Evolutionary conservation across 768 basidiomycete genomes (phyloP).

Genomic region (Rubroboletus pulcherrimus): DNA sequence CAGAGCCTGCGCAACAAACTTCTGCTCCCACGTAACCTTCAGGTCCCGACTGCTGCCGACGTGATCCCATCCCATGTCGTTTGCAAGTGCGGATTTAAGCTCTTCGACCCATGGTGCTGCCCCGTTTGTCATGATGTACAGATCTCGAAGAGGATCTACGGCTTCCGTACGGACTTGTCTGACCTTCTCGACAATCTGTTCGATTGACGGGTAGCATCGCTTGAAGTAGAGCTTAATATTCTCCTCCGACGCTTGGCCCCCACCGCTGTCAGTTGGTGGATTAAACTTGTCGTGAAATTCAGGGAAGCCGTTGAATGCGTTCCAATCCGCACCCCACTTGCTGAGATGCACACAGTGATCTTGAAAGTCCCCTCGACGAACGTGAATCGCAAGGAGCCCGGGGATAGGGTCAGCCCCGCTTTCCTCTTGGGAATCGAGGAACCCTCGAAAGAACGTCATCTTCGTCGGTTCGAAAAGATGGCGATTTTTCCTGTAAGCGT

Average conservation of each 20-base stretch:
- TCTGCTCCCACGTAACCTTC: slow-evolving; percentile 39
- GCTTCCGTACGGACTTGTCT: slow-evolving; percentile 29
- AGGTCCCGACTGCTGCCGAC: slow-evolving; percentile 45
- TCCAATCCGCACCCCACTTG: slow-evolving; percentile 34
- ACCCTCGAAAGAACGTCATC: neutral
- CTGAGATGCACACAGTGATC: slow-evolving; percentile 42
- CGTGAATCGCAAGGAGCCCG: slow-evolving; percentile 47
- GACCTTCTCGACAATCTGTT: slow-evolving; percentile 41
- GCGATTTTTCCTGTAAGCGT: slow-evolving; percentile 31
- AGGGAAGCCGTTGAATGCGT: slow-evolving; percentile 45
- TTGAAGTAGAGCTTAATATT: slow-evolving; percentile 26
- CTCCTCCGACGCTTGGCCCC: slow-evolving; percentile 16
- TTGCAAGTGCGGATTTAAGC: slow-evolving; percentile 35
- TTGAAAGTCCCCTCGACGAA: slow-evolving; percentile 49
- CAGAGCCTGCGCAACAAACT: slow-evolving; percentile 41
- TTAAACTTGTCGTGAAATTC: slow-evolving; percentile 37
- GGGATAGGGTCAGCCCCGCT: slow-evolving; percentile 22
- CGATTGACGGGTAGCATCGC: slow-evolving; percentile 43
- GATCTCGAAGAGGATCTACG: slow-evolving; percentile 26
- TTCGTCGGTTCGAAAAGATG: slow-evolving; percentile 19
- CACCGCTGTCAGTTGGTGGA: slow-evolving; percentile 26
- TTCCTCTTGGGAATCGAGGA: slow-evolving; percentile 1
- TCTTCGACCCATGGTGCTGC: slow-evolving; percentile 38
- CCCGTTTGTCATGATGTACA: slow-evolving; percentile 52
- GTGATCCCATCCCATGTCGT: slow-evolving; percentile 35